Percentiles rank a stretch among this genome's conserved stretches.
These are phyloP conservation scores for Ambrosiella cleistominuta DNA, from an alignment of 2,329 filamentous ascomycete species.

Conservation along the genomic window DNA sequence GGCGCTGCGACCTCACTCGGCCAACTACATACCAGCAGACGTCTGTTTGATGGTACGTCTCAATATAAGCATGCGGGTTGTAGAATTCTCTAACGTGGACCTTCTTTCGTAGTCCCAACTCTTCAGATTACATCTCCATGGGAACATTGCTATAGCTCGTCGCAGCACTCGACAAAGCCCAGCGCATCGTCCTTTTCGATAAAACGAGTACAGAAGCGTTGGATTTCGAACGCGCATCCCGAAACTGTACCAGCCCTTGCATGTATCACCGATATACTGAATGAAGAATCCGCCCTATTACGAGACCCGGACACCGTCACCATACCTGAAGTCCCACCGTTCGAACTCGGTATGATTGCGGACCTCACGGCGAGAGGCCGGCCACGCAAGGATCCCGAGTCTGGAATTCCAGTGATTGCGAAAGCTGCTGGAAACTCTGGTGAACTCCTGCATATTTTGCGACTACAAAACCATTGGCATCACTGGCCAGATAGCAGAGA, in stretches of 20 bases:
- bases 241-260: slow-evolving; percentile 28
- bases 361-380: slow-evolving; percentile 20
- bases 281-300: slow-evolving; percentile 18
- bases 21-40: slow-evolving; percentile 2
- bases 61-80: background rate
- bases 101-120: slow-evolving; percentile 3
- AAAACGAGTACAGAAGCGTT: slow-evolving; percentile 25
- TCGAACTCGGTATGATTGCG: slow-evolving; percentile 39
- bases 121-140: slow-evolving; percentile 7
- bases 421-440: slow-evolving; percentile 38
- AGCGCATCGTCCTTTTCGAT: background rate
- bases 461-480: slow-evolving; percentile 32
- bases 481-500: slow-evolving; percentile 33
- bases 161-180: background rate
- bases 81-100: background rate
- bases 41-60: slow-evolving; percentile 3
- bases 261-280: slow-evolving; percentile 19
- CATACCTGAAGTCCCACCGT: slow-evolving; percentile 15
- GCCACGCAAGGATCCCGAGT: slow-evolving; percentile 13
- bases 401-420: slow-evolving; percentile 24
- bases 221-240: slow-evolving; percentile 34
- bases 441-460: slow-evolving; percentile 37
- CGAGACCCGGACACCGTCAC: slow-evolving; percentile 8
- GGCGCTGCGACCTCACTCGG: slow-evolving; percentile 2
- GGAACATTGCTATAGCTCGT: slow-evolving; percentile 12